Evolutionary conservation across 805 yeast genomes (phyloP).

Genomic region (Saccharomycopsis synnaedendra): DNA sequence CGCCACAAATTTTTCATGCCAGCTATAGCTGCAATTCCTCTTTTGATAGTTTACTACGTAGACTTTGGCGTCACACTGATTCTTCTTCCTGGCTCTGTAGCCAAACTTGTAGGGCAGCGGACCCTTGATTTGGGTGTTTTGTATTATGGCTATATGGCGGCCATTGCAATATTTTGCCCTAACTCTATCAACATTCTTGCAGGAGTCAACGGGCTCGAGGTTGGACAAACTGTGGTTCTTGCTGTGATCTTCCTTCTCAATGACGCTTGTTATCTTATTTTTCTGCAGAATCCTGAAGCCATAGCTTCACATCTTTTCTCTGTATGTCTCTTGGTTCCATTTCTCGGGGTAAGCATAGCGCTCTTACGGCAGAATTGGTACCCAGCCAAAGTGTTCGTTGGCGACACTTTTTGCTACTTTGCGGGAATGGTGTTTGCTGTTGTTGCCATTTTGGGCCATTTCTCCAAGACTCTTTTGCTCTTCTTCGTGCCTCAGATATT

Average conservation of each 20-base stretch:
- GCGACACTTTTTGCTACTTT: slow-evolving; percentile 96
- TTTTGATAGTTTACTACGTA: slow-evolving; percentile 81
- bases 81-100: slow-evolving; percentile 61
- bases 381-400: slow-evolving; percentile 91
- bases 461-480: slow-evolving; percentile 80
- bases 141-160: slow-evolving; percentile 84
- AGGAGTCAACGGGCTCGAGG: slow-evolving; percentile 94
- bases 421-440: slow-evolving; percentile 99
- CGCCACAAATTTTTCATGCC: slow-evolving; percentile 94
- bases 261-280: slow-evolving; percentile 57
- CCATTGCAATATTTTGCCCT: slow-evolving; percentile 89
- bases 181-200: slow-evolving; percentile 93
- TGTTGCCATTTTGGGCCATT: slow-evolving; percentile 92
- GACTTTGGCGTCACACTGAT: slow-evolving; percentile 90
- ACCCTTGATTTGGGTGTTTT: slow-evolving; percentile 57
- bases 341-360: slow-evolving; percentile 73
- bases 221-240: slow-evolving; percentile 82
- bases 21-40: slow-evolving; percentile 86
- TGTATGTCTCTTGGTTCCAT: slow-evolving; percentile 69
- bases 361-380: slow-evolving; percentile 73
- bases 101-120: slow-evolving; percentile 23
- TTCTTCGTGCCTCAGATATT: slow-evolving; percentile 86
- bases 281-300: slow-evolving; percentile 37
- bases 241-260: slow-evolving; percentile 62
- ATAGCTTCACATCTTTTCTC: slow-evolving; percentile 77